Evolutionary conservation across 208 protist genomes (phyloP).

Genomic region (Tritrichomonas foetus): DNA sequence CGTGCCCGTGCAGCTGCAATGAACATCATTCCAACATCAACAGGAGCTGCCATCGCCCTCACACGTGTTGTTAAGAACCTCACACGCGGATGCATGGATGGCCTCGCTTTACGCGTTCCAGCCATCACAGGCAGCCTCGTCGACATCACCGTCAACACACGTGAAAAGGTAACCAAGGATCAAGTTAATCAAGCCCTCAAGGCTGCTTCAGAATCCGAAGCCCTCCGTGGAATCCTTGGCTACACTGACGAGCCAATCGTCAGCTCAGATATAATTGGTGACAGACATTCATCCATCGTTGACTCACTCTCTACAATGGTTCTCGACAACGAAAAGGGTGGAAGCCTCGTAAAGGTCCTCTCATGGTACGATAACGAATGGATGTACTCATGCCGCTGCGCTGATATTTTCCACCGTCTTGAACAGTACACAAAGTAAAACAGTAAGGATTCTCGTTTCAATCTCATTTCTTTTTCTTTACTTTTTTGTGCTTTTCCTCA

Average conservation of each 20-base stretch:
- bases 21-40: conserved; percentile 99
- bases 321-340: conserved; percentile 63
- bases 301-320: conserved; percentile 87
- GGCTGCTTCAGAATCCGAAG: conserved; percentile 65
- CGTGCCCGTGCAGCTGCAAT: conserved; percentile 76
- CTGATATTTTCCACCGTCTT: conserved; percentile 66
- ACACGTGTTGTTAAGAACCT: conserved; percentile 79
- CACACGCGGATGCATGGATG: conserved; percentile 70
- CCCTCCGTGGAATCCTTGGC: conserved; percentile 84
- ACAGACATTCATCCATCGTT: conserved; percentile 88
- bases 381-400: conserved; percentile 93
- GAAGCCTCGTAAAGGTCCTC: not conserved
- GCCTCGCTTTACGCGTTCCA: conserved; percentile 97
- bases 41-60: conserved; percentile 96
- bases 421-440: not conserved
- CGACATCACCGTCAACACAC: too few species aligned
- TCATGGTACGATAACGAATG: conserved; percentile 95
- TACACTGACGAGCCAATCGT: conserved; percentile 97
- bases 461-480: not conserved
- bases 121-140: conserved; percentile 95
- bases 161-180: conserved; percentile 84
- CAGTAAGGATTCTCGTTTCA: not conserved
- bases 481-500: too few species aligned
- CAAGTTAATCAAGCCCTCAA: conserved; percentile 66
- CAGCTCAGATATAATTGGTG: conserved; percentile 91